Conservation (phyloP, 805 yeast species). For the Candida morakotiae region DNA sequence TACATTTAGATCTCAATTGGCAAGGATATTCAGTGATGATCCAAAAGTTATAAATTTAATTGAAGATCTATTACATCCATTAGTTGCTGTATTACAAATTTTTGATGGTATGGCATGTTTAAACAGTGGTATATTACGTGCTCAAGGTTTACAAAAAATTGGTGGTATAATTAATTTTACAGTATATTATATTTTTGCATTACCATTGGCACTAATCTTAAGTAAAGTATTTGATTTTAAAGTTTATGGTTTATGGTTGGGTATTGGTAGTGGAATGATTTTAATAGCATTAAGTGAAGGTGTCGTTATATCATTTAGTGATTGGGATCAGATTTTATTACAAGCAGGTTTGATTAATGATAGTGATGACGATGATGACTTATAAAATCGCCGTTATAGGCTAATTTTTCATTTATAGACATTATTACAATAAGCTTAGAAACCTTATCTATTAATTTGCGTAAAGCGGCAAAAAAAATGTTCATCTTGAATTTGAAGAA, state of each 20-base stretch:
- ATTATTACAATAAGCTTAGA: too few species aligned
- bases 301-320: constrained; percentile 40
- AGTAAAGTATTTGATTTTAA: constrained; percentile 42
- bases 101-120: constrained; percentile 69
- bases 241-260: constrained; percentile 70
- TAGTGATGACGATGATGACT: constrained; percentile 10
- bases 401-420: too few species aligned
- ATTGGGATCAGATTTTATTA: constrained; percentile 48
- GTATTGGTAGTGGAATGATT: constrained; percentile 62
- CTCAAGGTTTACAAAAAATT: constrained; percentile 69
- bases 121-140: constrained; percentile 69
- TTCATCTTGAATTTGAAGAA: too few species aligned
- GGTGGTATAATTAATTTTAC: constrained; percentile 69
- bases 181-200: constrained; percentile 67
- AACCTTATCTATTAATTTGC: too few species aligned
- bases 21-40: constrained; percentile 60
- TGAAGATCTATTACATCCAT: constrained; percentile 51
- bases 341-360: constrained; percentile 24
- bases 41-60: constrained; percentile 50
- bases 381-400: constrained; percentile 2
- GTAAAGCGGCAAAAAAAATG: too few species aligned
- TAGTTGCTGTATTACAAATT: constrained; percentile 61
- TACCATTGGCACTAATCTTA: constrained; percentile 62
- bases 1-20: constrained; percentile 45
- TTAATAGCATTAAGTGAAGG: constrained; percentile 50